phyloP scores from a whole-genome alignment of 2,329 filamentous ascomycete genomes.

The Microcyclospora tardicrescens region DNA sequence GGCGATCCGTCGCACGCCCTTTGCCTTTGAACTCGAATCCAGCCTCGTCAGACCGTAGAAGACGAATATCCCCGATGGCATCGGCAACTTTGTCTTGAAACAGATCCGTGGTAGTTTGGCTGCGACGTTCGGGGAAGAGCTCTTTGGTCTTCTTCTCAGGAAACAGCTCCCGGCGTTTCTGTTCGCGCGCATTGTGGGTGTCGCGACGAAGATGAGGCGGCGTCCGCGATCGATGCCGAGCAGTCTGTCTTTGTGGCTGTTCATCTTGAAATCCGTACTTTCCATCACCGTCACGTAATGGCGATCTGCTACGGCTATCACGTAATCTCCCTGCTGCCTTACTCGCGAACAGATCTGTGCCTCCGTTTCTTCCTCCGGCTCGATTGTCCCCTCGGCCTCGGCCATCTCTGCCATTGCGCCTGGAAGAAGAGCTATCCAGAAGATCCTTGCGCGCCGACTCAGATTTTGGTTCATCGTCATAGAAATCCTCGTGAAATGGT shows the following conservation, averaged over 20 bases:
- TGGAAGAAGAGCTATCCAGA: constrained; percentile 11
- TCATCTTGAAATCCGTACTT: constrained; percentile 37
- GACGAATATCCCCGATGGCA: constrained; percentile 5
- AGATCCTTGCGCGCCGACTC: constrained; percentile 2
- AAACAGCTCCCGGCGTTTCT: constrained; percentile 29
- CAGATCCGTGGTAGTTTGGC: constrained; percentile 10
- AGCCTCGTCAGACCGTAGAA: constrained; percentile 4
- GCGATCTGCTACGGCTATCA: constrained; percentile 46
- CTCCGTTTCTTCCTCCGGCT: constrained; percentile 10
- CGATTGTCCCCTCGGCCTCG: constrained; percentile 4
- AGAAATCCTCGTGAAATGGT: constrained; percentile 64
- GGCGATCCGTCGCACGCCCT: constrained; percentile 3
- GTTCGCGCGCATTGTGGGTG: constrained; percentile 13
- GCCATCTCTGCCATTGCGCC: background rate
- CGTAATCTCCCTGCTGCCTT: constrained; percentile 34
- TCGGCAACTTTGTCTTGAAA: constrained; percentile 6
- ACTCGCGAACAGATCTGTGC: constrained; percentile 23
- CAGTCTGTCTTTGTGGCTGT: constrained; percentile 31
- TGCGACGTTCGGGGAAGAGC: constrained; percentile 22
- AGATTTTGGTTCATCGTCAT: constrained; percentile 51
- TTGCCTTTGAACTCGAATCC: constrained; percentile 25
- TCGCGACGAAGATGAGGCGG: constrained; percentile 17
- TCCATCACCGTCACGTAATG: constrained; percentile 35
- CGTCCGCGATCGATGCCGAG: constrained; percentile 31
- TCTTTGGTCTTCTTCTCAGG: constrained; percentile 16